phyloP scores from a whole-genome alignment of 2,329 filamentous ascomycete genomes.

The Chrysoporthe cubensis region DNA sequence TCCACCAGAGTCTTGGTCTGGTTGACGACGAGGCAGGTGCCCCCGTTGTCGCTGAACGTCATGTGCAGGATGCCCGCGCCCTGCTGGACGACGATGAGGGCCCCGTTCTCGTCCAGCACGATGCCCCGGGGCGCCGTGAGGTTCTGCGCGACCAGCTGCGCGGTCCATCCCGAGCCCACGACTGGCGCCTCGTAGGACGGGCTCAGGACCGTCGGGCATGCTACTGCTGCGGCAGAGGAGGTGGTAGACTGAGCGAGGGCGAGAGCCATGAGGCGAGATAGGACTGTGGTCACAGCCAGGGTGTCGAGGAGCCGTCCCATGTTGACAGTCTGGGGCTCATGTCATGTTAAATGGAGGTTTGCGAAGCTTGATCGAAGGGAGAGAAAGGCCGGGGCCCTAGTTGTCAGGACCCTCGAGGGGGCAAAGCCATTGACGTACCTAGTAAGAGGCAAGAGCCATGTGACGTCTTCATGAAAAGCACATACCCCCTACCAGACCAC shows the following conservation, averaged over 20 bases:
- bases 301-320: background rate
- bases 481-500: too few relatives aligned
- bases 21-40: constrained; percentile 45
- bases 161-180: constrained; percentile 39
- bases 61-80: constrained; percentile 48
- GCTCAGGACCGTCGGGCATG: constrained; percentile 34
- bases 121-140: constrained; percentile 48
- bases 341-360: background rate
- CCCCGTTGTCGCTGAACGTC: constrained; percentile 45
- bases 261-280: background rate
- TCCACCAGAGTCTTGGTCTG: constrained; percentile 43
- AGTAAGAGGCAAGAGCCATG: background rate
- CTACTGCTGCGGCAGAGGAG: background rate
- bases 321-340: background rate
- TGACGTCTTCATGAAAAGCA: too few relatives aligned
- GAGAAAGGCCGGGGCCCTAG: background rate
- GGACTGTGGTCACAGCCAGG: background rate
- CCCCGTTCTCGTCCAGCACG: constrained; percentile 49
- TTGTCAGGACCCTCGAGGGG: too few relatives aligned
- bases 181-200: constrained; percentile 36
- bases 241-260: constrained; percentile 17
- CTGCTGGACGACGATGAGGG: constrained; percentile 50
- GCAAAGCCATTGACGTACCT: background rate
- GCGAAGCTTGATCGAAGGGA: background rate
- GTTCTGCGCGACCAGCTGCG: constrained; percentile 39